Conservation (phyloP, 495 filamentous ascomycete species). For the Penicillium herquei region DNA sequence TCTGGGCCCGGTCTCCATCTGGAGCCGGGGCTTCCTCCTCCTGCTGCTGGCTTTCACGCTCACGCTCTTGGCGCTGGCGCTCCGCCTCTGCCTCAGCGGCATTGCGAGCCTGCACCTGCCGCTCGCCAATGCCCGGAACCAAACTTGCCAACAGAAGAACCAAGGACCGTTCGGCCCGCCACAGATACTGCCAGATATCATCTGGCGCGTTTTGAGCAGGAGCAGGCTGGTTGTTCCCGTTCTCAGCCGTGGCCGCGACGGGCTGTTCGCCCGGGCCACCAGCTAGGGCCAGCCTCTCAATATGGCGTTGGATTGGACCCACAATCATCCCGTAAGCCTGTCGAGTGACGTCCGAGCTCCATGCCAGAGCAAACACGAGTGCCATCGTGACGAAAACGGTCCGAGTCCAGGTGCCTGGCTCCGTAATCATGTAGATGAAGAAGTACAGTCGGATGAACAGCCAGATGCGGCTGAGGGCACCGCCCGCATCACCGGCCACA, state of each 20-base stretch:
- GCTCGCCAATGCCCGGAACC: constrained; percentile 79
- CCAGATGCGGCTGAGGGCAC: constrained; percentile 64
- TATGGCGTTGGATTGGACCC: constrained; percentile 64
- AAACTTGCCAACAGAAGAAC: constrained; percentile 83
- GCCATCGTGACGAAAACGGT: constrained; percentile 61
- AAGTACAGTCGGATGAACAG: constrained; percentile 71
- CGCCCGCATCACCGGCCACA: constrained; percentile 40
- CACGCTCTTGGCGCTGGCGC: constrained; percentile 19
- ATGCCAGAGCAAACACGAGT: constrained; percentile 58
- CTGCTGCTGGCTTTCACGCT: background rate
- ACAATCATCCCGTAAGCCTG: constrained; percentile 55
- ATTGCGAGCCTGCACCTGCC: constrained; percentile 71
- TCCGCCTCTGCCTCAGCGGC: constrained; percentile 56
- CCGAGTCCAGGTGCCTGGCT: constrained; percentile 68
- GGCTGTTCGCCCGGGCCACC: constrained; percentile 28
- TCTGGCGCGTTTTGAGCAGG: background rate
- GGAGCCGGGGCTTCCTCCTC: background rate
- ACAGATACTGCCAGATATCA: constrained; percentile 45
- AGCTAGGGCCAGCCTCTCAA: constrained; percentile 70
- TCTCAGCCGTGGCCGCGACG: constrained; percentile 1
- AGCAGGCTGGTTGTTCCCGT: constrained; percentile 2
- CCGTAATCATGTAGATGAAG: constrained; percentile 78
- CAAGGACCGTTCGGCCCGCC: constrained; percentile 69
- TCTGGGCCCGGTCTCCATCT: background rate
- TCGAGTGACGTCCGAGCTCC: constrained; percentile 63